Evolutionary conservation across 495 filamentous ascomycete species (phyloP), one percentile per base, ranked within the genome.

Genomic region (Trichoderma reesei): DNA sequence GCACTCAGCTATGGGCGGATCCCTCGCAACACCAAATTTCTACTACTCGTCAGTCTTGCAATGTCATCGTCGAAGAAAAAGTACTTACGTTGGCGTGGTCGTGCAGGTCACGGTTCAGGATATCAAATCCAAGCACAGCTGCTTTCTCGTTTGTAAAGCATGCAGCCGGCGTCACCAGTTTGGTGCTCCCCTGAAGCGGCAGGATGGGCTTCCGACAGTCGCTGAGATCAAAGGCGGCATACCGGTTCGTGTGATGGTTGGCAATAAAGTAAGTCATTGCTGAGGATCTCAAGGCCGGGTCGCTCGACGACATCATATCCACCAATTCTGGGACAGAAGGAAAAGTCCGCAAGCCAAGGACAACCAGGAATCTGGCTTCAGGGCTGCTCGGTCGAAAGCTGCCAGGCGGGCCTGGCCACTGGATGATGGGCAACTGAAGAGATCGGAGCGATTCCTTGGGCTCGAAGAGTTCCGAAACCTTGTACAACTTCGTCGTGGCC

Each of bases 61-160:
- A 41, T 10, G 9, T 9, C 5, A 3, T 38, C 41, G 38, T 26
- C 31, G 59, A 26, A 61, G 3, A 41, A 16, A 9, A 14, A 10
- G 33, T 16, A 65, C 70, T 64, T 69, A 72, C 70, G 44, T 65
- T 65, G 7, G 90, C 87, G 77, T 98, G 88, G 16, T 77, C 74
- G 67, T 88, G 87, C 10, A 98, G 79, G 64, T 92, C 88, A 60
- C 72, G 79, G 54, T 81, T 80, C 39, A 98, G 76, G 34, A 96
- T 88, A 61, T 83, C 77, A 69, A 92, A 97, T 0, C 89, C 89
- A 61, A 98, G 81, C 31, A 95, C 78, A 3, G 86, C 78, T 18
- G 90, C 87, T 36, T 82, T 80, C 51, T 88, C 86, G 67, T 97
- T 90, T 0, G 87, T 89, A 71, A 88, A 98, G 70, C 91, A 96